Base-by-base conservation (phyloP, 2,329 filamentous ascomycete species). In the Trichoderma simmonsii region DNA sequence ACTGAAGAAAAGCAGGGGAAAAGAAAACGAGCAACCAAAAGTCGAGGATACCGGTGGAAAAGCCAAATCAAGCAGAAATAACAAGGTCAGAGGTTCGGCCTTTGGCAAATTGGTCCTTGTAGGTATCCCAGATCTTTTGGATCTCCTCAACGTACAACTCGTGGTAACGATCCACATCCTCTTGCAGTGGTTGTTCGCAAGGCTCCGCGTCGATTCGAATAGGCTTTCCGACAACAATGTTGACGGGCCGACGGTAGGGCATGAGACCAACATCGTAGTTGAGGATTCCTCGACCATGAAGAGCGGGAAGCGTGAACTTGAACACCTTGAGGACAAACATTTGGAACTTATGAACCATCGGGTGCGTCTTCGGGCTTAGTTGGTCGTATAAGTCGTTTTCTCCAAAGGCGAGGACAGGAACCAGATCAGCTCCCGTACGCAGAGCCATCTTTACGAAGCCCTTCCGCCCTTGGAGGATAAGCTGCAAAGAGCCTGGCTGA, bases 371-470 rank as follows among this genome's bases (percentile, higher is more conserved):
- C 1, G 92, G 90, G 75, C 91, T 89, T 66, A 98, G 86, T 82
- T 98, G 95, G 75, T 98, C 93, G 84, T 98, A 99, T 3, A 98
- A 85, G 77, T 98, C 93, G 80, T 98, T 98, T 83, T 99, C 96
- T 59, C 96, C 96, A 79, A 99, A 98, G 0, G 91, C 92, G 21
- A 99, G 86, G 2, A 97, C 93, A 0, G 96, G 96, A 0, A 99
- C 95, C 1, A 99, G 86, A 78, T 98, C 95, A 2, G 96, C 95
- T n/a, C 95, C 95, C 3, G 92, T 94, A 61, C 94, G 90, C 72
- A 98, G 91, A 0, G 95, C 96, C 80, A 98, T 88, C 84, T 97
- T 98, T 80, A 98, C 87, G 78, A 98, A 98, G 11, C 95, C 95
- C 78, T 97, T 97, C 71, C 96, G 91, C 60, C 92, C 89, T 75